Evolutionary conservation across 495 filamentous ascomycete species (phyloP).

Genomic region (Trichoderma gamsii): DNA sequence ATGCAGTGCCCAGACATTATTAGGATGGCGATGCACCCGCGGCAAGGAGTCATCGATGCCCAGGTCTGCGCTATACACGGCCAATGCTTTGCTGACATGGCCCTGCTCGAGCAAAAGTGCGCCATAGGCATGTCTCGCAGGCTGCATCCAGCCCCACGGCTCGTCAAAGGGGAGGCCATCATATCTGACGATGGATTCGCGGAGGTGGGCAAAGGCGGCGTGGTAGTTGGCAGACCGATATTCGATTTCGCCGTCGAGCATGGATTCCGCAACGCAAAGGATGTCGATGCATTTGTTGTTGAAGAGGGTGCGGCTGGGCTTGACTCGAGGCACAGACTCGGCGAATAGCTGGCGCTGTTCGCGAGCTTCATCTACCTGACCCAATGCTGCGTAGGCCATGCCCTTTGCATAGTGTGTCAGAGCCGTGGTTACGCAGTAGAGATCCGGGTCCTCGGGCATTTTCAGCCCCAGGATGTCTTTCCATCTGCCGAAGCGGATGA

Average conservation of each 20-base stretch:
- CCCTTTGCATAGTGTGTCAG: slow-evolving; percentile 61
- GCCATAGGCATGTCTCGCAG: slow-evolving; percentile 58
- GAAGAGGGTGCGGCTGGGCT: slow-evolving; percentile 51
- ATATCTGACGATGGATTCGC: slow-evolving; percentile 46
- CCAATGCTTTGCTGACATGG: slow-evolving; percentile 46
- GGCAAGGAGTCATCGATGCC: slow-evolving; percentile 51
- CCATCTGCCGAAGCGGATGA: slow-evolving; percentile 63
- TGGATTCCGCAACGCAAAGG: slow-evolving; percentile 50
- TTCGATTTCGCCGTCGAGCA: slow-evolving; percentile 64
- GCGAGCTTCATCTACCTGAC: slow-evolving; percentile 42
- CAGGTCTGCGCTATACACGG: slow-evolving; percentile 56
- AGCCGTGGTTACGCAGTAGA: slow-evolving; percentile 59
- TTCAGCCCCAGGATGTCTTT: slow-evolving; percentile 47
- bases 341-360: slow-evolving; percentile 40
- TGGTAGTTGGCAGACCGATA: slow-evolving; percentile 55
- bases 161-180: slow-evolving; percentile 58
- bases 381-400: slow-evolving; percentile 53
- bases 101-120: slow-evolving; percentile 59
- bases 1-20: slow-evolving; percentile 64
- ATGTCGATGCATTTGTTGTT: slow-evolving; percentile 60
- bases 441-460: slow-evolving; percentile 41
- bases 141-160: slow-evolving; percentile 68
- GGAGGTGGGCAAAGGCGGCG: slow-evolving; percentile 49
- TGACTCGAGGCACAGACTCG: slow-evolving; percentile 40
- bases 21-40: slow-evolving; percentile 53